Conservation (phyloP, 495 filamentous ascomycete genomes). For the Rusavskia elegans region DNA sequence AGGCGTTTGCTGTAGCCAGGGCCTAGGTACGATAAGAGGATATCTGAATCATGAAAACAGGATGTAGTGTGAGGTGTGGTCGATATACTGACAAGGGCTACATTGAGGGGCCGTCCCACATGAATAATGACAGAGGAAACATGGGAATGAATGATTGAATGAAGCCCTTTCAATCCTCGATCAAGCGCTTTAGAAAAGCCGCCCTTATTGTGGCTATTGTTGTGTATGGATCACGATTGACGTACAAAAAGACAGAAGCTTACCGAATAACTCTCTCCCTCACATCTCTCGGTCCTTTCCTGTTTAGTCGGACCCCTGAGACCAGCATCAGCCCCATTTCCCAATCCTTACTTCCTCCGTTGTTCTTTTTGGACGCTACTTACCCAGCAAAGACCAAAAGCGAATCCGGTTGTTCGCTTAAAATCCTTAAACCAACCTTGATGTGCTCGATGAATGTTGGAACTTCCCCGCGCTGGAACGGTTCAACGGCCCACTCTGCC, state of each 20-base stretch:
- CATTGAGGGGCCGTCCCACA: no score
- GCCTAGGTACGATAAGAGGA: conserved; percentile 18
- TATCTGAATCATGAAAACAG: no score
- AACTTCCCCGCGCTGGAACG: conserved; percentile 58
- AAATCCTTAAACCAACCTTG: conserved; percentile 37
- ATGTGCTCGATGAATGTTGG: conserved; percentile 58
- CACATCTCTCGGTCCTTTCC: conserved; percentile 33
- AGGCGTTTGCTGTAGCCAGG: conserved; percentile 23
- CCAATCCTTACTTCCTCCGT: not conserved
- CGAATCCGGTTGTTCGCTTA: conserved; percentile 21
- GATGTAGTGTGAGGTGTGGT: no score
- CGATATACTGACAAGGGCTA: no score
- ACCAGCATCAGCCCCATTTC: conserved; percentile 1
- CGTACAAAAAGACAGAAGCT: not conserved
- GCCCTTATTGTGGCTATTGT: no score
- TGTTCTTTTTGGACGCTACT: conserved; percentile 2
- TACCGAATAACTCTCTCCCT: conserved; percentile 52
- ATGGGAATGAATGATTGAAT: no score
- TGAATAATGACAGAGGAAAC: no score
- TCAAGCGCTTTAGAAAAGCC: no score
- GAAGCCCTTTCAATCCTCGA: no score
- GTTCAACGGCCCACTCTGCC: conserved; percentile 52
- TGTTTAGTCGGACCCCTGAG: conserved; percentile 45
- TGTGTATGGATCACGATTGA: no score
- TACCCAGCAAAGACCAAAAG: conserved; percentile 59